Evolutionary conservation across 768 basidiomycete species (phyloP).

Genomic region (Astraeus odoratus): DNA sequence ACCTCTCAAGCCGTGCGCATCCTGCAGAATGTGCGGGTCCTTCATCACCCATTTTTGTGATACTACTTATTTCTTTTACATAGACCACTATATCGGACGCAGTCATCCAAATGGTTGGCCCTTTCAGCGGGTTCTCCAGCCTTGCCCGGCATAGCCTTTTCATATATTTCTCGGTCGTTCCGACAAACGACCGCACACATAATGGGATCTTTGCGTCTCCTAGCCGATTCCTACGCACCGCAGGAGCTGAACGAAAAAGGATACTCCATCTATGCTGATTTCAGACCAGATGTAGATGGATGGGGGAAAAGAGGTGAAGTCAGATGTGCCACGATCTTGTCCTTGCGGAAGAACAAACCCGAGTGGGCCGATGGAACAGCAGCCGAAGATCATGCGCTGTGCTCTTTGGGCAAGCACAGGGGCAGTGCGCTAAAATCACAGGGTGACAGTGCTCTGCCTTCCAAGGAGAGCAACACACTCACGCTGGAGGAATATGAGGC

Average conservation of each 20-base stretch:
- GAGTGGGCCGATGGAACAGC: slow-evolving; percentile 17
- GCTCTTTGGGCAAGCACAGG: not conserved
- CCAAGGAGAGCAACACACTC: slow-evolving; percentile 36
- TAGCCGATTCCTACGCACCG: slow-evolving; percentile 53
- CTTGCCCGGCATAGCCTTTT: slow-evolving; percentile 67
- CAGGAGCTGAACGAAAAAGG: slow-evolving; percentile 59
- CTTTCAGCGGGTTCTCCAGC: slow-evolving; percentile 65
- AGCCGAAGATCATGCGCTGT: too few species aligned
- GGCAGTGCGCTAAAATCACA: not conserved
- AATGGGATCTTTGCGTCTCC: slow-evolving; percentile 67
- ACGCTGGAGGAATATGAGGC: slow-evolving; percentile 50
- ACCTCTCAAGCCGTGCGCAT: not conserved
- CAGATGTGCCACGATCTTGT: slow-evolving; percentile 61
- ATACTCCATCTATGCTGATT: slow-evolving; percentile 78
- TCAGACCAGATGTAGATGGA: slow-evolving; percentile 71
- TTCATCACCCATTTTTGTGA: not conserved
- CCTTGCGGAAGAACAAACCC: slow-evolving; percentile 33
- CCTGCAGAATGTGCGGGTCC: not conserved
- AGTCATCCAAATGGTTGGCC: slow-evolving; percentile 72
- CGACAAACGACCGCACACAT: slow-evolving; percentile 73
- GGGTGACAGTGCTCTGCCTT: not conserved
- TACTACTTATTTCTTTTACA: slow-evolving; percentile 6
- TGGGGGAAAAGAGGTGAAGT: slow-evolving; percentile 86
- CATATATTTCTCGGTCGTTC: slow-evolving; percentile 76
- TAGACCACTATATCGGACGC: slow-evolving; percentile 77